Conservation (phyloP, 208 protist species). For the Leptomonas pyrrhocoris region DNA sequence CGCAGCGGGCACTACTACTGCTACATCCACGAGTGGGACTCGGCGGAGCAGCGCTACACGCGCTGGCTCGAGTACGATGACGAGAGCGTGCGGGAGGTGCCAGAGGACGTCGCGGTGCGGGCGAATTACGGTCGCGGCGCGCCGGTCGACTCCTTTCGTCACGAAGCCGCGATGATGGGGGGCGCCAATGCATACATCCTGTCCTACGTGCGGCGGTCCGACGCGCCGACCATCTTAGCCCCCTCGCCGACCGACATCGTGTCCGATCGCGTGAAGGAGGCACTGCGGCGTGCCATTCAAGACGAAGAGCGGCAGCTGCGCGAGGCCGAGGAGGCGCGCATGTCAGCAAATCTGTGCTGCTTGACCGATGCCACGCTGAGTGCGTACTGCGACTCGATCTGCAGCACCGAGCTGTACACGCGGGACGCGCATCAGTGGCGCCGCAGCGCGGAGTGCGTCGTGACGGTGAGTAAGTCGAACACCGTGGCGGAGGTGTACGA, state of each 20-base stretch:
- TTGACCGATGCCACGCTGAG: slow-evolving; percentile 57
- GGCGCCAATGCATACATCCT: slow-evolving; percentile 79
- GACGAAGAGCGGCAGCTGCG: slow-evolving; percentile 54
- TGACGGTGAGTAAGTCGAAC: slow-evolving; percentile 63
- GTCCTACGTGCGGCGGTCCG: slow-evolving; percentile 80
- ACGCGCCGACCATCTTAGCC: slow-evolving; percentile 59
- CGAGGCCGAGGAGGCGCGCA: slow-evolving; percentile 45
- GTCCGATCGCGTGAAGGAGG: slow-evolving; percentile 60
- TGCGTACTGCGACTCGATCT: slow-evolving; percentile 34
- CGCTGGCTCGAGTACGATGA: slow-evolving; percentile 91
- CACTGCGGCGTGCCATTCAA: slow-evolving; percentile 49
- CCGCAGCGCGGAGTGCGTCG: slow-evolving; percentile 37
- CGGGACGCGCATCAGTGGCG: slow-evolving; percentile 34
- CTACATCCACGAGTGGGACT: slow-evolving; percentile 86
- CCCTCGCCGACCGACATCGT: slow-evolving; percentile 67
- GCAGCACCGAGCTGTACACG: slow-evolving; percentile 58
- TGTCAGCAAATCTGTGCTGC: slow-evolving; percentile 50
- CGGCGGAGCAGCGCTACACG: slow-evolving; percentile 45
- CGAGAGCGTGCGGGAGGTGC: slow-evolving; percentile 65
- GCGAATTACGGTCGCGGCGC: slow-evolving; percentile 65
- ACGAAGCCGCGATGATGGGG: slow-evolving; percentile 21
- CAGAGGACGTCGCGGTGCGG: slow-evolving; percentile 61
- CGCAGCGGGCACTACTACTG: slow-evolving; percentile 91
- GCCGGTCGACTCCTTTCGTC: slow-evolving; percentile 23
- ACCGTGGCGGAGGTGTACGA: slow-evolving; percentile 54